Conservation (phyloP, 495 filamentous ascomycete genomes). For the Aspergillus haitiensis region DNA sequence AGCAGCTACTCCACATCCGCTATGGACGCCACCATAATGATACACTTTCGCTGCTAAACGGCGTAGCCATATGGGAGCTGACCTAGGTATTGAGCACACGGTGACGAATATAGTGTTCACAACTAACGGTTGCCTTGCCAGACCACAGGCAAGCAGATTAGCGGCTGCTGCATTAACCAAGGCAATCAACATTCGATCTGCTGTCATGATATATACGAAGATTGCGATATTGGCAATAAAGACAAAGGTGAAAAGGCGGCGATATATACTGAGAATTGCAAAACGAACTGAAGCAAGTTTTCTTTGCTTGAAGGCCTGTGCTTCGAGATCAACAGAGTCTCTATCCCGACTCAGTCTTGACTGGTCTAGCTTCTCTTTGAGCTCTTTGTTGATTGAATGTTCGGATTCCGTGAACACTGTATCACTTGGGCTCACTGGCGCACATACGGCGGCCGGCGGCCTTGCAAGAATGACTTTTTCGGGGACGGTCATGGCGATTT, state of each 20-base stretch:
- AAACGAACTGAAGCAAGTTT: constrained; percentile 37
- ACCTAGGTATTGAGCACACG: constrained; percentile 58
- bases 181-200: constrained; percentile 37
- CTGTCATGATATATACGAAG: constrained; percentile 44
- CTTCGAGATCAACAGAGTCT: constrained; percentile 39
- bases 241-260: constrained; percentile 54
- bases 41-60: constrained; percentile 70
- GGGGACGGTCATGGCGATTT: constrained; percentile 32
- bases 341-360: constrained; percentile 1
- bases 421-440: constrained; percentile 25
- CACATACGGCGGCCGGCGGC: constrained; percentile 28
- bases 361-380: constrained; percentile 31
- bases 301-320: constrained; percentile 39
- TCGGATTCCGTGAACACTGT: constrained; percentile 31
- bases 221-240: constrained; percentile 53
- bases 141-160: constrained; percentile 53
- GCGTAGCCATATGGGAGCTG: constrained; percentile 62
- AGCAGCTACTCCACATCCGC: constrained; percentile 66
- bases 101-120: constrained; percentile 69
- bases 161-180: constrained; percentile 52
- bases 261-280: constrained; percentile 47
- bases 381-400: constrained; percentile 24
- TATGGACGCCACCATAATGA: constrained; percentile 76
- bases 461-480: constrained; percentile 29
- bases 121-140: constrained; percentile 73